These are phyloP conservation scores for Meyerozyma smithsonii DNA, from an alignment of 1,139 yeast genomes.

Conservation along the genomic window DNA sequence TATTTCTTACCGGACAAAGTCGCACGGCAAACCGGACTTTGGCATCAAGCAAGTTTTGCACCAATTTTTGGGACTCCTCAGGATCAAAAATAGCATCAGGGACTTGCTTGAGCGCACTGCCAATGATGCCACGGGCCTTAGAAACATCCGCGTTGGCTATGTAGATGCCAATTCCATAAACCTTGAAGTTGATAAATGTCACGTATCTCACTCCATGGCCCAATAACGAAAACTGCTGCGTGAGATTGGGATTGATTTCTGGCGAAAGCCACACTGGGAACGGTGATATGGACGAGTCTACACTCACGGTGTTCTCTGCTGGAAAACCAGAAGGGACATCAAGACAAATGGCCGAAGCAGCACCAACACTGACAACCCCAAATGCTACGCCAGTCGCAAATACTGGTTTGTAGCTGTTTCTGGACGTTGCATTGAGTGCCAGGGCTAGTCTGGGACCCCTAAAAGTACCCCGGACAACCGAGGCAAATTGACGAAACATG, in stretches of 20 bases:
- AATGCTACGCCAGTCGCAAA: background rate
- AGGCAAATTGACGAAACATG: background rate
- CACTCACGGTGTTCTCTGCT: constrained; percentile 22
- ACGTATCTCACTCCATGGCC: constrained; percentile 84
- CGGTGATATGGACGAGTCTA: constrained; percentile 48
- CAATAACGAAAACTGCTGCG: constrained; percentile 42
- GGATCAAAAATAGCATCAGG: constrained; percentile 22
- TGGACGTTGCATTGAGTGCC: background rate
- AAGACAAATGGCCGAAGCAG: background rate
- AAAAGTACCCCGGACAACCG: background rate
- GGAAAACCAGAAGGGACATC: background rate
- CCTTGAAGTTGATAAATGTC: constrained; percentile 77
- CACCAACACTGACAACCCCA: background rate
- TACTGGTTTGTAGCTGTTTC: background rate
- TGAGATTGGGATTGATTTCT: constrained; percentile 16
- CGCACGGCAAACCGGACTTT: constrained; percentile 64
- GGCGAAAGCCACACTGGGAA: constrained; percentile 37
- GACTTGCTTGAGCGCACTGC: constrained; percentile 26
- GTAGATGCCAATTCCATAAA: constrained; percentile 82
- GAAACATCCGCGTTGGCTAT: constrained; percentile 54
- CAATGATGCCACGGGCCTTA: constrained; percentile 37
- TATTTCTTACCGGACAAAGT: constrained; percentile 81
- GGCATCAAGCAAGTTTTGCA: constrained; percentile 53
- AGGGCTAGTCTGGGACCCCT: background rate
- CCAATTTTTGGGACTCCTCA: constrained; percentile 40